Evolutionary conservation across 1,139 yeast genomes (phyloP).

Genomic region (Suhomyces guaymorum): DNA sequence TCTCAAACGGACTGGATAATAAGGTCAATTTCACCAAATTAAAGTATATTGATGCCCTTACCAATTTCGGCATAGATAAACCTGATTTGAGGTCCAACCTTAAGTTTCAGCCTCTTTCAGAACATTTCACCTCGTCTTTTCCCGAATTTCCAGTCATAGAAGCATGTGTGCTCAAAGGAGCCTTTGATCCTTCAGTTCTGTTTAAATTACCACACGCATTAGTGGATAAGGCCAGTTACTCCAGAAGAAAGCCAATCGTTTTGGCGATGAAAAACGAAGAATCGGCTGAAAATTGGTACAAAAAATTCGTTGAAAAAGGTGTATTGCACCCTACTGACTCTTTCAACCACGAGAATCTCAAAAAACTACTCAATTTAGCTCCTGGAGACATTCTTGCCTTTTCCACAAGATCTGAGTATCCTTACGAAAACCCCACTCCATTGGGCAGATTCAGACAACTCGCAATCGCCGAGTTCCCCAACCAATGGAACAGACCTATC

Average conservation of each 20-base stretch:
- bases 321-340: conserved; percentile 21
- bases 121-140: conserved; percentile 32
- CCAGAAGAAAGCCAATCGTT: conserved; percentile 60
- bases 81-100: conserved; percentile 80
- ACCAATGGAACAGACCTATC: conserved; percentile 49
- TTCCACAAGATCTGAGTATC: conserved; percentile 61
- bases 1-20: too few relatives aligned
- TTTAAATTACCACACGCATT: conserved; percentile 39
- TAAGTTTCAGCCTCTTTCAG: conserved; percentile 50
- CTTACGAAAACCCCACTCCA: conserved; percentile 95
- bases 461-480: conserved; percentile 57
- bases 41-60: conserved; percentile 68
- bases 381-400: conserved; percentile 78
- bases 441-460: conserved; percentile 82
- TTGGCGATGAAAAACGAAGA: conserved; percentile 45
- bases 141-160: conserved; percentile 66
- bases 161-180: conserved; percentile 61
- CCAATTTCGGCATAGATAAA: conserved; percentile 84
- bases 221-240: conserved; percentile 49
- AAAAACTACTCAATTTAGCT: conserved; percentile 39
- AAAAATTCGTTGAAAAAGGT: conserved; percentile 32
- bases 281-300: conserved; percentile 46
- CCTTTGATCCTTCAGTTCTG: conserved; percentile 32
- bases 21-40: conserved; percentile 41
- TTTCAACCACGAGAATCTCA: conserved; percentile 27